Conservation (phyloP, 1,139 yeast species). For the Zygosaccharomyces pseudobailii region DNA sequence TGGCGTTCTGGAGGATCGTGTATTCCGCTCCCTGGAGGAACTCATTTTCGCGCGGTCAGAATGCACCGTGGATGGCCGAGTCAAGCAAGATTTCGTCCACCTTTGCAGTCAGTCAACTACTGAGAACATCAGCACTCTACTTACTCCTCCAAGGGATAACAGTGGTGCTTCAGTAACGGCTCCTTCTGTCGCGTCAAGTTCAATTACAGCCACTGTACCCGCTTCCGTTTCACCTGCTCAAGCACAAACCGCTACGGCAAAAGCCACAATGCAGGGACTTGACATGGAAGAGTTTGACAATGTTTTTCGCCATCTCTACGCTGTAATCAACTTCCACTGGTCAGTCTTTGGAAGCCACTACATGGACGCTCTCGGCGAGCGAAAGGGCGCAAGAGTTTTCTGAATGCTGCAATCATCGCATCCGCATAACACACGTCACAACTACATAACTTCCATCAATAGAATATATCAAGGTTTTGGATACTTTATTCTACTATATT, state of each 20-base stretch:
- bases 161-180: not conserved
- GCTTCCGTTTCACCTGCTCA: not conserved
- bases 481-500: not conserved
- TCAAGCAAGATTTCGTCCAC: constrained; percentile 34
- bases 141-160: constrained; percentile 8
- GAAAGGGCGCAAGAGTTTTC: constrained; percentile 14
- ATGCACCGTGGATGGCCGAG: constrained; percentile 34
- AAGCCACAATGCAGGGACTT: constrained; percentile 17
- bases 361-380: constrained; percentile 28
- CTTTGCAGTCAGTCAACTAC: constrained; percentile 20
- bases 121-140: not conserved
- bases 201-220: not conserved
- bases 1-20: constrained; percentile 66
- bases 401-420: not conserved
- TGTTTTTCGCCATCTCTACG: constrained; percentile 33
- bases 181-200: constrained; percentile 5
- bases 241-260: constrained; percentile 1
- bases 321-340: constrained; percentile 35
- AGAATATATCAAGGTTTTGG: not conserved
- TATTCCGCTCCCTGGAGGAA: constrained; percentile 42
- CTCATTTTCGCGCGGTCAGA: constrained; percentile 27
- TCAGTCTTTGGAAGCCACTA: constrained; percentile 35
- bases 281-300: constrained; percentile 34
- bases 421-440: no score
- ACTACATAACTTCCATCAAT: not conserved